phyloP scores from a whole-genome alignment of 805 yeast species.

The Candida manassasensis region DNA sequence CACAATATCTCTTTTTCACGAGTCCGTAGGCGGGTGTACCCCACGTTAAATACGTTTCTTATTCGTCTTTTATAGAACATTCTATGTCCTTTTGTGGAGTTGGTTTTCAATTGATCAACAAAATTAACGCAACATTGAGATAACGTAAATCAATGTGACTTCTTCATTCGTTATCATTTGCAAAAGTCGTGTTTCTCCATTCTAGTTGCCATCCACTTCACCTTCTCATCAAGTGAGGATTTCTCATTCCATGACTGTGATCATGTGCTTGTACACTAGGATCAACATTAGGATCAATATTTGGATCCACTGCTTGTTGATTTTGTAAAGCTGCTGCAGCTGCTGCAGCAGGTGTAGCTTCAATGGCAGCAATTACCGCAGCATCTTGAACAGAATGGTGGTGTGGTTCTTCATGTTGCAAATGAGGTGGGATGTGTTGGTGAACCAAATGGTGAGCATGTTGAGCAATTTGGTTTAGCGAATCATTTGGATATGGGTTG shows the following conservation, averaged over 20 bases:
- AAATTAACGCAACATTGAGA: too few species aligned
- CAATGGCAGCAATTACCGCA: constrained; percentile 41
- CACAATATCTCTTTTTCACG: neutral
- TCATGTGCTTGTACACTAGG: constrained; percentile 41
- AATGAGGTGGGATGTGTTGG: constrained; percentile 10
- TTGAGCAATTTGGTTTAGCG: constrained; percentile 9
- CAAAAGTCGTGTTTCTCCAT: too few species aligned
- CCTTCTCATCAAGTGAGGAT: constrained; percentile 3
- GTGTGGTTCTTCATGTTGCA: constrained; percentile 6
- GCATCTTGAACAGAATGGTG: constrained; percentile 26
- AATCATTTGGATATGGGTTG: constrained; percentile 3
- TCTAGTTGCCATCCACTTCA: too few species aligned
- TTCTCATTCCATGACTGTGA: constrained; percentile 25
- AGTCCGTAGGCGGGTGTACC: too few species aligned
- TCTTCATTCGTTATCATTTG: too few species aligned
- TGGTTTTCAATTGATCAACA: too few species aligned
- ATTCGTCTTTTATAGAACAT: too few species aligned
- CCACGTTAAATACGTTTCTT: too few species aligned
- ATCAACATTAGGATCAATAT: constrained; percentile 42
- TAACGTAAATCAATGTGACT: too few species aligned
- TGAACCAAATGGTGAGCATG: constrained; percentile 13
- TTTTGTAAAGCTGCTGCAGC: constrained; percentile 22
- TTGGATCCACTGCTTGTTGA: constrained; percentile 35
- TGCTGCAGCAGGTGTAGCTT: constrained; percentile 26
- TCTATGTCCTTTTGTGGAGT: too few species aligned